These are phyloP conservation scores for Zea mays DNA, from an alignment of 176 grass and related monocot genomes.

Conservation along the genomic window DNA sequence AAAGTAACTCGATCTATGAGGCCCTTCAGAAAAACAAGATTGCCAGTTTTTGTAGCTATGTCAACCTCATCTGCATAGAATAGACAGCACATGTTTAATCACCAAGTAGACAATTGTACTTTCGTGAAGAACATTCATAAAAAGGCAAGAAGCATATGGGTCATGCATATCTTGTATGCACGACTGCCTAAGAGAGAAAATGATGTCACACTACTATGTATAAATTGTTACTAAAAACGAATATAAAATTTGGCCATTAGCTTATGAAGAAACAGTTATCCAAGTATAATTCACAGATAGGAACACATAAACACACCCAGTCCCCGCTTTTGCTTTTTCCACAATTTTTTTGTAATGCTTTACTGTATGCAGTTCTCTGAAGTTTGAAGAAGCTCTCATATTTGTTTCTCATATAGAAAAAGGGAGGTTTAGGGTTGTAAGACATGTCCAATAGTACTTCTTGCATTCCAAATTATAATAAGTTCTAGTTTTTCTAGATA, in stretches of 20 bases:
- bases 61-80: slow-evolving; percentile 28
- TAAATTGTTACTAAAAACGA: background rate
- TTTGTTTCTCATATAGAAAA: slow-evolving; percentile 7
- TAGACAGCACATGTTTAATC: background rate
- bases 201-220: background rate
- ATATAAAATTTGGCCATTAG: background rate
- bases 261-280: background rate
- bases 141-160: background rate
- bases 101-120: background rate
- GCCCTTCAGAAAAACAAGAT: background rate
- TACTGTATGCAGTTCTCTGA: background rate
- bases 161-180: background rate
- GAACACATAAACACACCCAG: background rate
- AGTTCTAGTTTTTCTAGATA: background rate
- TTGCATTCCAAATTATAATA: background rate
- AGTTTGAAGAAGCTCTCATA: background rate
- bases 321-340: background rate
- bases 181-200: background rate
- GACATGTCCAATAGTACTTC: background rate
- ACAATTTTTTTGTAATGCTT: background rate
- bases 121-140: background rate
- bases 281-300: background rate
- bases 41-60: background rate
- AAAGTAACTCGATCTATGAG: slow-evolving; percentile 1
- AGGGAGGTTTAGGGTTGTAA: background rate